Evolutionary conservation across 352 stramenopile genomes (phyloP).

Genomic region (Saprolegnia diclina): DNA sequence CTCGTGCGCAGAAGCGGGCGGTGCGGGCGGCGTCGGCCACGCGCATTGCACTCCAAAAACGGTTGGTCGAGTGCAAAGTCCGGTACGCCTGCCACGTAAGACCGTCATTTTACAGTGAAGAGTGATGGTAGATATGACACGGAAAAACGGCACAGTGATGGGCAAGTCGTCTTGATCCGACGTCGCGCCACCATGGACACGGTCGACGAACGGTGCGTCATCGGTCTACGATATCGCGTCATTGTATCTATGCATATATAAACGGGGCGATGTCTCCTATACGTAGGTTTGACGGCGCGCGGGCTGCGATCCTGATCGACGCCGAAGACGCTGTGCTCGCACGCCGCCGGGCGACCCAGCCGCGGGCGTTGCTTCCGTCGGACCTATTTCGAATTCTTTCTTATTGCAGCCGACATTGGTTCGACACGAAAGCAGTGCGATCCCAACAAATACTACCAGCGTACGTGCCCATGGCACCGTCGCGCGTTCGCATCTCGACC

Average conservation of each 20-base stretch:
- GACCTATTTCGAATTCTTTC: slow-evolving; percentile 42
- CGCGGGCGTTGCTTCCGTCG: slow-evolving; percentile 31
- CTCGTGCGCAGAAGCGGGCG: slow-evolving; percentile 27
- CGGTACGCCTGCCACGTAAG: slow-evolving; percentile 35
- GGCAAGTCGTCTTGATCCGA: not conserved
- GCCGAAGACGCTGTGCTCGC: slow-evolving; percentile 37
- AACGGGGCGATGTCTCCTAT: no score
- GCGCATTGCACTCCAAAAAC: slow-evolving; percentile 37
- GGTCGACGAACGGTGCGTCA: not conserved
- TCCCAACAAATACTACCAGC: slow-evolving; percentile 2
- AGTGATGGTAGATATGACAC: slow-evolving; percentile 18
- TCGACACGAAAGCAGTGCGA: slow-evolving; percentile 30
- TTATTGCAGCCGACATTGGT: slow-evolving; percentile 58
- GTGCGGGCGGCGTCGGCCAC: slow-evolving; percentile 33
- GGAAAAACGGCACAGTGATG: slow-evolving; percentile 7
- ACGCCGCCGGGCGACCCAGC: slow-evolving; percentile 31
- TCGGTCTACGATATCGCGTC: not conserved
- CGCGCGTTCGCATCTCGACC: slow-evolving; percentile 29
- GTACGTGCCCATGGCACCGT: slow-evolving; percentile 28
- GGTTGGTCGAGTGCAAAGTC: slow-evolving; percentile 47
- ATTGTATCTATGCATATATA: no score
- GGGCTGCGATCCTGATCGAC: slow-evolving; percentile 32
- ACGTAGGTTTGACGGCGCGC: slow-evolving; percentile 14
- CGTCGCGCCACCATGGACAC: not conserved
- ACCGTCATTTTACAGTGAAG: not conserved